These are phyloP conservation scores for Ophiostoma himal-ulmi DNA, from an alignment of 2,329 filamentous ascomycete species.

Conservation along the genomic window DNA sequence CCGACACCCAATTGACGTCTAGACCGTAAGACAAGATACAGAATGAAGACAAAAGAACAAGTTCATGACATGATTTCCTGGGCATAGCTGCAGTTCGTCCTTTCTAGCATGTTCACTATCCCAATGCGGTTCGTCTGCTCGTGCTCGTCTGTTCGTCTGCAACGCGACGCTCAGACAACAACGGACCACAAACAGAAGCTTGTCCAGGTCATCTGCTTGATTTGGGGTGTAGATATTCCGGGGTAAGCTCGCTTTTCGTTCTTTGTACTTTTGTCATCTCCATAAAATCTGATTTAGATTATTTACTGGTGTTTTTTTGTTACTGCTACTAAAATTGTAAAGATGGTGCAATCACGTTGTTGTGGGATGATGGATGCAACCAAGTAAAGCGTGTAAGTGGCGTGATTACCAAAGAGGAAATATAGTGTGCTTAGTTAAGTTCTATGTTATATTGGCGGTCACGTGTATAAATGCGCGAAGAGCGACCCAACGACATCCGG, in stretches of 20 bases:
- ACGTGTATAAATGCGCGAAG: not conserved
- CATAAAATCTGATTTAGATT: not conserved
- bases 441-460: not conserved
- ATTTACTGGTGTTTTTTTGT: no score
- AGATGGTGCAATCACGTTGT: not conserved
- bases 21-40: not conserved
- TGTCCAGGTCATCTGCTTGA: not conserved
- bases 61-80: not conserved
- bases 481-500: not conserved
- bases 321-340: not conserved
- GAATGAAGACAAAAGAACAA: not conserved
- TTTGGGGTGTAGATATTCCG: not conserved
- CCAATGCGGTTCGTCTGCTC: not conserved
- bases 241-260: constrained; percentile 2
- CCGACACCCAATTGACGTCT: not conserved
- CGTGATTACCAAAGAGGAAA: not conserved
- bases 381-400: not conserved
- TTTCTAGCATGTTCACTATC: not conserved
- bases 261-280: not conserved
- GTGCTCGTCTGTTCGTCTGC: not conserved
- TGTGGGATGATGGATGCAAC: not conserved
- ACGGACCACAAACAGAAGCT: not conserved
- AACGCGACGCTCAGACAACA: not conserved
- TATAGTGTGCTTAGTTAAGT: not conserved
- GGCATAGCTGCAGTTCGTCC: not conserved